Conservation (phyloP, 805 yeast genomes). For the Phaffomyces thermotolerans region DNA sequence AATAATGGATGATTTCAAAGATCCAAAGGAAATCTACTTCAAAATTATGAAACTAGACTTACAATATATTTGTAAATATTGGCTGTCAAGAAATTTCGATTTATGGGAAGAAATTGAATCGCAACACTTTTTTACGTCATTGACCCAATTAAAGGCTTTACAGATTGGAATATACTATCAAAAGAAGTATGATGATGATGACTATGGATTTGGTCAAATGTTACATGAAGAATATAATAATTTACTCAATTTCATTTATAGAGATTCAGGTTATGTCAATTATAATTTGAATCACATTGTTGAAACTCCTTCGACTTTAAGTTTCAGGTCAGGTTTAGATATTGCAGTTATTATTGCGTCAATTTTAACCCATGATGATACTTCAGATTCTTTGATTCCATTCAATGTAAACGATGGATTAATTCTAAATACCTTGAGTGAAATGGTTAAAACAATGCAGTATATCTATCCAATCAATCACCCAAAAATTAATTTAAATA, state of each 20-base stretch:
- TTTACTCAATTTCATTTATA: slow-evolving; percentile 22
- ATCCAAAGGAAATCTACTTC: slow-evolving; percentile 31
- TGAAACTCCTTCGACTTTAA: slow-evolving; percentile 52
- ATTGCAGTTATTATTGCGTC: slow-evolving; percentile 54
- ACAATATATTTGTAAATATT: slow-evolving; percentile 48
- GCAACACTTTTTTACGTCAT: slow-evolving; percentile 69
- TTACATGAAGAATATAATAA: slow-evolving; percentile 19
- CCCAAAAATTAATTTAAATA: slow-evolving; percentile 30
- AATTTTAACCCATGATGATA: slow-evolving; percentile 34
- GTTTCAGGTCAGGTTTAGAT: slow-evolving; percentile 66
- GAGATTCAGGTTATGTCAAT: slow-evolving; percentile 31
- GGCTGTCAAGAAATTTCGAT: slow-evolving; percentile 71
- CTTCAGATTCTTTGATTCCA: slow-evolving; percentile 40
- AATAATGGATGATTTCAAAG: slow-evolving; percentile 24
- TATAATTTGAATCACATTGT: slow-evolving; percentile 46
- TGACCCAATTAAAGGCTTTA: slow-evolving; percentile 68
- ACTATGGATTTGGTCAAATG: slow-evolving; percentile 15
- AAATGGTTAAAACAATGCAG: slow-evolving; percentile 62
- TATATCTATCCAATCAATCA: slow-evolving; percentile 72
- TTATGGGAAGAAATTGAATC: slow-evolving; percentile 87
- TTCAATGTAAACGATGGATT: slow-evolving; percentile 52
- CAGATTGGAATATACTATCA: slow-evolving; percentile 44
- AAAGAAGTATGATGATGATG: slow-evolving; percentile 25
- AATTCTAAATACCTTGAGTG: slow-evolving; percentile 55
- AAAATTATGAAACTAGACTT: slow-evolving; percentile 64